Base-by-base conservation (phyloP, 2,329 filamentous ascomycete genomes). In the Colletotrichum sp. region DNA sequence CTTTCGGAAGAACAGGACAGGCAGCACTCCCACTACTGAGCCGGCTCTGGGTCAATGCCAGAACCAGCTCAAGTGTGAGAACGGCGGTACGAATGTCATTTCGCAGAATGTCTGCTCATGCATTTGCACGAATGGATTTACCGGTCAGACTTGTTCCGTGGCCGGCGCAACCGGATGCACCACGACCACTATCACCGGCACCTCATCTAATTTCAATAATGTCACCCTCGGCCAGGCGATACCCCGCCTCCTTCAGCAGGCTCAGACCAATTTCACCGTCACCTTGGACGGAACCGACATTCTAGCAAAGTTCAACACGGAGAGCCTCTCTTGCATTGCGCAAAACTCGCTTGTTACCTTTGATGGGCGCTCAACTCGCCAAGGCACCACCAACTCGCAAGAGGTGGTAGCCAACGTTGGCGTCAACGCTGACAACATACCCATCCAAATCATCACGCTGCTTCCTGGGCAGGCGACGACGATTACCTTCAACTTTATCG, bases 291-390 rank as follows among this genome's bases (percentile, higher is more conserved):
- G 91, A 6, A 91, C 91, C 1, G 89, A 89, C 9, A 91, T 99
- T 68, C 86, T 98, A 71, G 92, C 93, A 2, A 91, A 95, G 64
- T 95, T 99, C 84, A 96, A 94, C 80, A 86, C 89, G 7, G 91
- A 90, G 36, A 94, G 94, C 78, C 87, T 98, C 18, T 96, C 94
- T 71, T 99, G 97, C 84, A 92, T 92, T 10, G 92, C 93, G 0
- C 94, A 98, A 83, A 99, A 99, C 80, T 93, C 95, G 0, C 89
- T 99, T 6, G 93, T 99, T 18, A 95, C 95, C 0, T 98, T 98
- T 83, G 91, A 95, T 79, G 93, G 93, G 6, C 84, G 84, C 71
- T 84, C 86, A 3, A 82, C 84, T 6, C 84, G 87, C 34, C 78
- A 81, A 16, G 83, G 84, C 80, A 79, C 16, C 80, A 78, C 6